These are phyloP conservation scores for Taphrina confusa DNA, from an alignment of 1,139 yeast species.

Conservation along the genomic window DNA sequence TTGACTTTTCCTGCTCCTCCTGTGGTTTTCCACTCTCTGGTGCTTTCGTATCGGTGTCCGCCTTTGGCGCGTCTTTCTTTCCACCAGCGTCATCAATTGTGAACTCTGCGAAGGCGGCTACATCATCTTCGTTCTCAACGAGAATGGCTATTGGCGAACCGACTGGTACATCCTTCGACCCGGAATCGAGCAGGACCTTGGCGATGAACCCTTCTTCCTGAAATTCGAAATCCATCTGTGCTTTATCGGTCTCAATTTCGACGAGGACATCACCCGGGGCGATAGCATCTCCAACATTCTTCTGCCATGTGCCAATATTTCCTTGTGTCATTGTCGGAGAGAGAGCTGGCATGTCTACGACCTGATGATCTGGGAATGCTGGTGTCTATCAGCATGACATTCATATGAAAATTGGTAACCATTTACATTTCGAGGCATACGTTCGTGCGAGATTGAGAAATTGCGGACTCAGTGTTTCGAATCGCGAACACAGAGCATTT, in stretches of 20 bases:
- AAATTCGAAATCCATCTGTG: slow-evolving; percentile 98
- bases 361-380: slow-evolving; percentile 59
- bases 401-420: neutral
- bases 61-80: slow-evolving; percentile 30
- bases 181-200: slow-evolving; percentile 80
- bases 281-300: slow-evolving; percentile 78
- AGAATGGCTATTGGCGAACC: slow-evolving; percentile 92
- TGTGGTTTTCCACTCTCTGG: slow-evolving; percentile 36
- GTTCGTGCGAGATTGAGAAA: slow-evolving; percentile 20
- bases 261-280: slow-evolving; percentile 89
- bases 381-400: neutral
- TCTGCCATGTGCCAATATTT: slow-evolving; percentile 90
- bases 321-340: slow-evolving; percentile 99
- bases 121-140: slow-evolving; percentile 83
- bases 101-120: slow-evolving; percentile 82
- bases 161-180: slow-evolving; percentile 86
- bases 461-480: slow-evolving; percentile 23
- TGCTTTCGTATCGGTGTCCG: slow-evolving; percentile 23
- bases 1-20: slow-evolving; percentile 29
- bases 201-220: slow-evolving; percentile 98
- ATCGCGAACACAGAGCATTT: slow-evolving; percentile 3
- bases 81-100: slow-evolving; percentile 71
- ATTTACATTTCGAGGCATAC: slow-evolving; percentile 48
- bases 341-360: slow-evolving; percentile 90
- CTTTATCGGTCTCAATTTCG: slow-evolving; percentile 97